Evolutionary conservation across 2,329 filamentous ascomycete species (phyloP), one percentile per base, ranked within the genome.

Genomic region (Calonectria honghensis): DNA sequence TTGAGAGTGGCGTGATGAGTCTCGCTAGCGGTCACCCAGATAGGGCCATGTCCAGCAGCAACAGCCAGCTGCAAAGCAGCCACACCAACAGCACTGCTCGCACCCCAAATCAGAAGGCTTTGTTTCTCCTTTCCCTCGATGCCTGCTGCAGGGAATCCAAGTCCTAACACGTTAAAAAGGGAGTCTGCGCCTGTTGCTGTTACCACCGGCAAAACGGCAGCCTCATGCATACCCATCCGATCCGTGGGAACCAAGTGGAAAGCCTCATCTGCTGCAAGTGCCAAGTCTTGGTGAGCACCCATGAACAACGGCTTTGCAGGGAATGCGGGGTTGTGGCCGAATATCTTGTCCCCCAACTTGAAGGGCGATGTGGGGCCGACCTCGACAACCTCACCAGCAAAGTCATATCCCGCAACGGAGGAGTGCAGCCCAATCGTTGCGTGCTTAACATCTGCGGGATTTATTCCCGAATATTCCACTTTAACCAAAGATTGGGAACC

Each of bases 361-460:
- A 63, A 70, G 13, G 29, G 31, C 11, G 41, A 63, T 18, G 13
- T 24, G 29, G 54, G 54, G 41, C 68, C 68, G n/a, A 48, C 54
- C 4, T 61, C 54, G 11, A 70, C 18, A 7, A 70, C 54, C 20
- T 59, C 52, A 7, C 68, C 68, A 31, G 31, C n/a, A 9, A 63
- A 70, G 20, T 70, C 68, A 7, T 70, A 70, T 24, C 68, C 68
- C 27, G 41, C 54, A 29, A 63, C 68, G 2, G 54, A 70, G 10
- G 39, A 59, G 29, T 51, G 39, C 7, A 70, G 14, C 4, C 54
- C 68, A 5, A 70, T 24, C 6, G 11, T 29, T 6, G 35, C 24
- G 18, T 70, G 68, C 20, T 63, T 63, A 6, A 63, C 35, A 39
- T 70, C 68, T 9, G 54, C 68, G 14, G 68, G 68, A 18, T 70